These are phyloP conservation scores for Spergularia marina DNA, from an alignment of 148 eudicot species.

Conservation along the genomic window DNA sequence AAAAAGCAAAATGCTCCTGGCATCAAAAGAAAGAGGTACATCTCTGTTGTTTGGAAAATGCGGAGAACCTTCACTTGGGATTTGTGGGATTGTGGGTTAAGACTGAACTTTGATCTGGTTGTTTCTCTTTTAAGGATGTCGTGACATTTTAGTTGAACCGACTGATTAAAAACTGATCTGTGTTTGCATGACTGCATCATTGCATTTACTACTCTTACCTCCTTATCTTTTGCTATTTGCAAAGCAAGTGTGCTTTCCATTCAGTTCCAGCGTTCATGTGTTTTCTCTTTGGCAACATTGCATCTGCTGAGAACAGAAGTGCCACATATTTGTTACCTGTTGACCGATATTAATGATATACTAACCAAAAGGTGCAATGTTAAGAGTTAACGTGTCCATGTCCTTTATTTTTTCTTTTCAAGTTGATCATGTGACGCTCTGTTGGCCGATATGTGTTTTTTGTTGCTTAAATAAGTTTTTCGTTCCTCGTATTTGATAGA, in stretches of 20 bases:
- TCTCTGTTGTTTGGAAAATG: not conserved
- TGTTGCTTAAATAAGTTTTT: not conserved
- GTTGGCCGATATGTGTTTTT: not conserved
- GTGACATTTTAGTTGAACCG: not conserved
- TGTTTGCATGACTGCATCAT: too few species aligned
- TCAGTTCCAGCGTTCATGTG: too few species aligned
- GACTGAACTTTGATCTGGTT: not conserved
- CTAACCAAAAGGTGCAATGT: not conserved
- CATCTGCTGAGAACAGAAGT: not conserved
- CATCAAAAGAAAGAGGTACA: conserved; percentile 58
- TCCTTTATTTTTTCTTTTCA: not conserved
- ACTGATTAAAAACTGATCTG: too few species aligned
- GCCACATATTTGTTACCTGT: not conserved
- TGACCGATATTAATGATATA: not conserved
- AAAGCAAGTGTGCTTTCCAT: too few species aligned
- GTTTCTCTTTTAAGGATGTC: not conserved
- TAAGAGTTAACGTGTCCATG: not conserved
- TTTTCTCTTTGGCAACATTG: not conserved
- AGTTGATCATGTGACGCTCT: not conserved
- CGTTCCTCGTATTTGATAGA: not conserved
- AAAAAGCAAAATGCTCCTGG: conserved; percentile 45
- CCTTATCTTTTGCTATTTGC: not conserved
- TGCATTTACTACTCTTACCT: not conserved
- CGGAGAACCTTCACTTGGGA: not conserved
- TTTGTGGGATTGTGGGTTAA: not conserved